A percentile compares a stretch with the other conserved stretches of the same genome.
These are phyloP conservation scores for Heliamphora exappendiculata DNA, from an alignment of 148 eudicot genomes.

Conservation along the genomic window DNA sequence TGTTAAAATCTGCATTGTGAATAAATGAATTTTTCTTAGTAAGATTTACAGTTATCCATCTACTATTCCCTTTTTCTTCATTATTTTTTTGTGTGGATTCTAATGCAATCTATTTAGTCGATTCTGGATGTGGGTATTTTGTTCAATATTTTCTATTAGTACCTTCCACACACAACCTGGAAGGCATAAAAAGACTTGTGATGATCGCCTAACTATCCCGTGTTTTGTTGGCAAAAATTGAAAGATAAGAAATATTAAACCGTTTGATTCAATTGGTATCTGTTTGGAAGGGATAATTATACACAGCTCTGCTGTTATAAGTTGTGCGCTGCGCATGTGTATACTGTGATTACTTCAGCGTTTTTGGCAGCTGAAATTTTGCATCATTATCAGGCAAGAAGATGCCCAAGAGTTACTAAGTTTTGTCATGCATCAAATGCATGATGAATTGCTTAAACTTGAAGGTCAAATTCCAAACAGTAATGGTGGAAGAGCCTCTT, in stretches of 20 bases:
- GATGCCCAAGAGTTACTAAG: constrained; percentile 89
- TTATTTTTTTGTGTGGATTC: too few species aligned
- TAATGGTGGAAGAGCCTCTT: constrained; percentile 30
- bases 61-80: too few species aligned
- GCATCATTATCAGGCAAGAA: constrained; percentile 53
- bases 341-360: not conserved
- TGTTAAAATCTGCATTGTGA: too few species aligned
- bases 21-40: too few species aligned
- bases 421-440: constrained; percentile 75
- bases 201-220: not conserved
- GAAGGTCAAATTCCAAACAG: constrained; percentile 40
- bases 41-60: too few species aligned
- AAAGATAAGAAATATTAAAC: not conserved
- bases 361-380: constrained; percentile 4
- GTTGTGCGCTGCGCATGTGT: not conserved
- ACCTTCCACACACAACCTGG: too few species aligned
- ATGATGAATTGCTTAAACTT: constrained; percentile 73
- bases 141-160: too few species aligned
- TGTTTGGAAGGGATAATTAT: not conserved
- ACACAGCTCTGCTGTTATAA: not conserved
- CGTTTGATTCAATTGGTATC: not conserved
- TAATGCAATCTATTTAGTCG: too few species aligned
- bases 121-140: too few species aligned
- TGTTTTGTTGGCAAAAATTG: not conserved
- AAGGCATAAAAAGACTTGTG: too few species aligned